phyloP scores from a whole-genome alignment of 495 filamentous ascomycete genomes.

The Acidiella bohemica region DNA sequence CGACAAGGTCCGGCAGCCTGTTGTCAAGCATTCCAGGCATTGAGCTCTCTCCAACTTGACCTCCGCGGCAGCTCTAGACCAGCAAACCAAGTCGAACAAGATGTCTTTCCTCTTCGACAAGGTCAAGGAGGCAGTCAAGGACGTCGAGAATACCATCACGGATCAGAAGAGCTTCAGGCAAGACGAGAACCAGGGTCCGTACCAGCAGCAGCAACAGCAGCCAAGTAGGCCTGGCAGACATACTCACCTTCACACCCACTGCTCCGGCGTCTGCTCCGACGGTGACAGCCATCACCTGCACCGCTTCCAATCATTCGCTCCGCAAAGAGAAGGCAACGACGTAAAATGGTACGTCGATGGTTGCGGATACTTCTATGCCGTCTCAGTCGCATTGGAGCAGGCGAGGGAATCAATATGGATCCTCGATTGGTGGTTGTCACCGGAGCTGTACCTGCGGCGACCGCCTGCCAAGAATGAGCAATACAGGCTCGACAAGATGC shows the following conservation, averaged over 20 bases:
- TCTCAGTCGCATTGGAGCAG: slow-evolving; percentile 69
- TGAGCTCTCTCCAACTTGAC: too few relatives aligned
- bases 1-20: too few relatives aligned
- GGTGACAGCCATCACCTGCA: slow-evolving; percentile 37
- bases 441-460: slow-evolving; percentile 78
- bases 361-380: slow-evolving; percentile 82
- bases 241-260: slow-evolving; percentile 38
- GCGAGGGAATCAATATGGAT: slow-evolving; percentile 83
- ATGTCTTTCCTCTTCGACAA: slow-evolving; percentile 43
- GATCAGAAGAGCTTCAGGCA: slow-evolving; percentile 29
- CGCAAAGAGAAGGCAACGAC: slow-evolving; percentile 47
- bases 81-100: too few relatives aligned
- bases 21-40: too few relatives aligned
- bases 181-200: slow-evolving; percentile 12
- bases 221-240: slow-evolving; percentile 2
- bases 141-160: slow-evolving; percentile 38
- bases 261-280: slow-evolving; percentile 36
- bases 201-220: slow-evolving; percentile 9
- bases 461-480: slow-evolving; percentile 70
- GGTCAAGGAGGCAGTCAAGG: slow-evolving; percentile 41
- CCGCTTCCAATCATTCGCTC: slow-evolving; percentile 73
- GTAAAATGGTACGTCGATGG: slow-evolving; percentile 92
- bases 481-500: slow-evolving; percentile 82
- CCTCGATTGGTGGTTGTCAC: slow-evolving; percentile 86
- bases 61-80: too few relatives aligned